Conservation (phyloP, 257 asterid species). For the Nicotiana benthamiana region DNA sequence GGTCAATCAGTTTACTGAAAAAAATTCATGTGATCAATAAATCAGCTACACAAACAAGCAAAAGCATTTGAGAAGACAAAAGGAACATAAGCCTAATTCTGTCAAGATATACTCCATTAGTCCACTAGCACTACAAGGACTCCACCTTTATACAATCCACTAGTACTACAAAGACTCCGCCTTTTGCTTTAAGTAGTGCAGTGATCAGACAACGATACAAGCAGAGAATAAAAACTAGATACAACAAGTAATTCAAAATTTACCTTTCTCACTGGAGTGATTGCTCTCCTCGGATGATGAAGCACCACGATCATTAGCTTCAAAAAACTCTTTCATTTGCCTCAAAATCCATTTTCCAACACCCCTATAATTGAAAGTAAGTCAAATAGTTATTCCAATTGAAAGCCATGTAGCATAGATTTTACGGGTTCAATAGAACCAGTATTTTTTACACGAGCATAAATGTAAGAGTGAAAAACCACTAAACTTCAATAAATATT, state of each 20-base stretch:
- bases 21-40: background rate
- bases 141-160: background rate
- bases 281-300: constrained; percentile 24
- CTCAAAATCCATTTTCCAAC: constrained; percentile 92
- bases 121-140: background rate
- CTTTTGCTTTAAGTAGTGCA: background rate
- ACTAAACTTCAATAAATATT: too few relatives aligned
- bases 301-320: constrained; percentile 8
- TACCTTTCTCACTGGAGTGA: constrained; percentile 42
- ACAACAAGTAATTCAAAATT: background rate
- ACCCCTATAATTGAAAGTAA: constrained; percentile 45
- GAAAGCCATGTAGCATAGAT: too few relatives aligned
- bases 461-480: too few relatives aligned
- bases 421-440: too few relatives aligned
- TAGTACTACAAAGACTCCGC: background rate
- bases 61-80: background rate
- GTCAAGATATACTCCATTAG: background rate
- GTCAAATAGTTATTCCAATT: background rate
- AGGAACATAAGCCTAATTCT: background rate
- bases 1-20: background rate
- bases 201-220: background rate
- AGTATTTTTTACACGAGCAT: too few relatives aligned
- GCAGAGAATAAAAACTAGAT: background rate
- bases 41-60: background rate
- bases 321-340: constrained; percentile 69